Conservation (phyloP, 2,329 filamentous ascomycete genomes). For the Ophiobolus disseminans region DNA sequence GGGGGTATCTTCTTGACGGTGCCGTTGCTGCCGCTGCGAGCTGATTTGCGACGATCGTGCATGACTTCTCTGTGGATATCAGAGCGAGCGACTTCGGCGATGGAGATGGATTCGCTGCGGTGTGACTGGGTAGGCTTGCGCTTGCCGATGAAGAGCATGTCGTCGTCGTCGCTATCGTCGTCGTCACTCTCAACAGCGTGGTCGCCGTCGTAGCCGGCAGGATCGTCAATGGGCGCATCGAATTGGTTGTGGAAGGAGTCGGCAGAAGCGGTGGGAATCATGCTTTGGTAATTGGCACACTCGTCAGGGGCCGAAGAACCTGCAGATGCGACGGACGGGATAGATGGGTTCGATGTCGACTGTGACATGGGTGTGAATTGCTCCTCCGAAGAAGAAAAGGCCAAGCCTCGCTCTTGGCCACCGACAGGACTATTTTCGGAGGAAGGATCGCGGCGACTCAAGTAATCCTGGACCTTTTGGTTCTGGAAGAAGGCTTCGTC, state of each 20-base stretch:
- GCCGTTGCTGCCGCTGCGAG: slow-evolving; percentile 57
- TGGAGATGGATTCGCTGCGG: slow-evolving; percentile 49
- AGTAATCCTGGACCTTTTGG: slow-evolving; percentile 39
- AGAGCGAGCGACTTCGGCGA: slow-evolving; percentile 45
- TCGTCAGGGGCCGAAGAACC: slow-evolving; percentile 54
- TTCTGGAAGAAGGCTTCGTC: slow-evolving; percentile 44
- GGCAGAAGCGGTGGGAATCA: slow-evolving; percentile 37
- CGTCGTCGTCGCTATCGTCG: slow-evolving; percentile 51
- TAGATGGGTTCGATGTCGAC: slow-evolving; percentile 59
- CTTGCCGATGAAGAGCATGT: slow-evolving; percentile 48
- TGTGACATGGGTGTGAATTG: slow-evolving; percentile 58
- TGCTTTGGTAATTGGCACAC: slow-evolving; percentile 27
- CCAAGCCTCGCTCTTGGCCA: slow-evolving; percentile 35
- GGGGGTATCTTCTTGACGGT: slow-evolving; percentile 58
- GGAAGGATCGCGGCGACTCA: slow-evolving; percentile 39
- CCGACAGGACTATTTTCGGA: slow-evolving; percentile 52
- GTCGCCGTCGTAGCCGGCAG: slow-evolving; percentile 50
- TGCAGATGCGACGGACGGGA: slow-evolving; percentile 59
- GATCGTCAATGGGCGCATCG: slow-evolving; percentile 37
- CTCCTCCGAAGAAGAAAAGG: slow-evolving; percentile 58
- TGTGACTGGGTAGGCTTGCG: slow-evolving; percentile 33
- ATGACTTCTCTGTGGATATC: slow-evolving; percentile 32
- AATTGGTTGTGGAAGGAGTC: slow-evolving; percentile 47
- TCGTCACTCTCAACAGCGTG: slow-evolving; percentile 53
- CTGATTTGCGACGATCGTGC: slow-evolving; percentile 47